Conservation (phyloP, 192 early-diverging fungal species). For the Obelidium mucronatum region DNA sequence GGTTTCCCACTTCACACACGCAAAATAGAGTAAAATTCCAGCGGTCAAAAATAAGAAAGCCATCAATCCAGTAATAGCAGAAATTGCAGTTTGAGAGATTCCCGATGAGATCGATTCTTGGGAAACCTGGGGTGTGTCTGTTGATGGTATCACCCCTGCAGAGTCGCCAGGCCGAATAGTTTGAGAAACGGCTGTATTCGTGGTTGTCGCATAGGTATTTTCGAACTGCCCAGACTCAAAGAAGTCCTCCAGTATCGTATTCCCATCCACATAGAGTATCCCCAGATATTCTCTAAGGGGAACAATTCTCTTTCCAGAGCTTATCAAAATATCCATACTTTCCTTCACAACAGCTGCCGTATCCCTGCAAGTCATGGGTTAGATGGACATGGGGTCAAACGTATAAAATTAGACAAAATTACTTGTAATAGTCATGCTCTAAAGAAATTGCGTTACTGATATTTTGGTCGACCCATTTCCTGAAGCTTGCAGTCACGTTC, state of each 20-base stretch:
- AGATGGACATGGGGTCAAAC: too few relatives aligned
- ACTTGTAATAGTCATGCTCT: constrained; percentile 5
- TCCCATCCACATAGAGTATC: neutral
- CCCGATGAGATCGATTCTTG: too few relatives aligned
- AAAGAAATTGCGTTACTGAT: neutral
- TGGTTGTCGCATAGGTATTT: neutral
- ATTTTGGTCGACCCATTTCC: neutral
- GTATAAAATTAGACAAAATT: neutral
- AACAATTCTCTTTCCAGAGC: neutral
- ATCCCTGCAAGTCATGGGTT: neutral
- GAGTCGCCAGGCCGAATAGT: too few relatives aligned
- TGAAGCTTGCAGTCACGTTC: neutral
- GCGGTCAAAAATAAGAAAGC: too few relatives aligned
- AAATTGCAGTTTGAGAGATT: too few relatives aligned
- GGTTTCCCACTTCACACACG: too few relatives aligned
- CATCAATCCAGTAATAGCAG: too few relatives aligned
- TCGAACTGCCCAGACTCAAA: constrained; percentile 10
- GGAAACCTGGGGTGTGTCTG: too few relatives aligned
- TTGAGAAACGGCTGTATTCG: too few relatives aligned
- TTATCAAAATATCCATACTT: constrained; percentile 2
- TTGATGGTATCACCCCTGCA: too few relatives aligned
- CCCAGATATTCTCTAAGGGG: neutral
- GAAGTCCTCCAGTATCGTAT: neutral
- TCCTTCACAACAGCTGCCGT: neutral
- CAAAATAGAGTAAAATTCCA: too few relatives aligned